These are phyloP conservation scores for Plicaturopsis crispa DNA, from an alignment of 768 basidiomycete species.

Conservation along the genomic window DNA sequence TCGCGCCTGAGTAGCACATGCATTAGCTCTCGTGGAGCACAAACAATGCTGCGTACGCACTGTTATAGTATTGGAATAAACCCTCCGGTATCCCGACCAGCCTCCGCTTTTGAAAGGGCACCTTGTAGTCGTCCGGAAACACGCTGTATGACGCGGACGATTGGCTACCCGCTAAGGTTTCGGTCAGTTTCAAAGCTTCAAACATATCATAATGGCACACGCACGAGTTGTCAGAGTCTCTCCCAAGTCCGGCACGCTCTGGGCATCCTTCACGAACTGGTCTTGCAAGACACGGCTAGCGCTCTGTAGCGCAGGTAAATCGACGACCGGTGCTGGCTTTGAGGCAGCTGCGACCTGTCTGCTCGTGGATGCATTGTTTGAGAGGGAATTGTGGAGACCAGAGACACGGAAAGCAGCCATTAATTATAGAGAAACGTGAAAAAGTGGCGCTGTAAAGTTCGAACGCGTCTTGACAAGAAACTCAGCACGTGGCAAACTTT, in stretches of 20 bases:
- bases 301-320: conserved; percentile 54
- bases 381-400: too few species aligned
- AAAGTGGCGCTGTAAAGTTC: too few species aligned
- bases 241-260: conserved; percentile 67
- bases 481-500: too few species aligned
- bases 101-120: conserved; percentile 73
- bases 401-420: too few species aligned
- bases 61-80: conserved; percentile 72
- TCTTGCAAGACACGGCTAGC: conserved; percentile 65
- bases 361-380: too few species aligned
- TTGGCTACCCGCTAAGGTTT: conserved; percentile 45
- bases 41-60: conserved; percentile 31
- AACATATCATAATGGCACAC: conserved; percentile 15
- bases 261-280: conserved; percentile 63
- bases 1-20: conserved; percentile 38
- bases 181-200: conserved; percentile 5
- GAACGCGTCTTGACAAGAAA: too few species aligned
- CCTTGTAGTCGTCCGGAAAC: conserved; percentile 69
- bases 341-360: background rate
- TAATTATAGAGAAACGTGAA: too few species aligned
- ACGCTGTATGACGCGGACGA: conserved; percentile 76
- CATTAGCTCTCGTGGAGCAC: conserved; percentile 5
- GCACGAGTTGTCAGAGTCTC: conserved; percentile 58
- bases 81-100: conserved; percentile 73
- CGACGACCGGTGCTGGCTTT: conserved; percentile 28